Percentiles rank a stretch among this genome's conserved stretches.
These are phyloP conservation scores for Dicorynia guianensis DNA, from an alignment of 306 rosid species.

Conservation along the genomic window DNA sequence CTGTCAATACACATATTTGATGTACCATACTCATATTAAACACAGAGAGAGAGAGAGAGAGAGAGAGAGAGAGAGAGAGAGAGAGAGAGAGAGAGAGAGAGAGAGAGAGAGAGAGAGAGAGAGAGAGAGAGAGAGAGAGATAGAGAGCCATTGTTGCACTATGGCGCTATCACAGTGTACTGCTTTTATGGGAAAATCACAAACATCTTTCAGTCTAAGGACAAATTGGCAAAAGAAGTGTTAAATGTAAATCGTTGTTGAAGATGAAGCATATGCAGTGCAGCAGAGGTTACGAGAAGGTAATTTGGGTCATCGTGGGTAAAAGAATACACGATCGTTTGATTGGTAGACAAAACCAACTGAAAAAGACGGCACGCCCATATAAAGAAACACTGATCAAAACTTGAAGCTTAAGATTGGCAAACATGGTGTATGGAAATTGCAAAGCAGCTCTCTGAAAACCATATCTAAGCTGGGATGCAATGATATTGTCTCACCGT, in stretches of 20 bases:
- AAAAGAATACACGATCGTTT: constrained; percentile 1
- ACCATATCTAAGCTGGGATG: constrained; percentile 44
- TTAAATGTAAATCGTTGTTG: background rate
- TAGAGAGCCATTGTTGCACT: background rate
- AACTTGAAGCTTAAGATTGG: constrained; percentile 37
- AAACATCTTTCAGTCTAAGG: background rate
- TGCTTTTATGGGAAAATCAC: background rate
- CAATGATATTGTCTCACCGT: constrained; percentile 41
- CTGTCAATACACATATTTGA: constrained; percentile 36
- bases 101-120: background rate
- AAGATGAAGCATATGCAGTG: constrained; percentile 26
- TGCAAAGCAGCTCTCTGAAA: background rate
- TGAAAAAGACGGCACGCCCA: constrained; percentile 38
- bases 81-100: background rate
- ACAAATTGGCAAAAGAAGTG: constrained; percentile 1
- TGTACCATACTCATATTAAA: constrained; percentile 12
- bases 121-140: constrained; percentile 4
- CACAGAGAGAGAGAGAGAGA: constrained; percentile 11
- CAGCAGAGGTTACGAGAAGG: constrained; percentile 2
- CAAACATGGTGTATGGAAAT: background rate
- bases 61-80: background rate
- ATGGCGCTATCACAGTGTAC: background rate
- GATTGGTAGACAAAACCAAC: constrained; percentile 27
- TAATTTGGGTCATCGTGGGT: background rate
- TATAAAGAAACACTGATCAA: constrained; percentile 41